Percentiles rank a stretch among this genome's conserved stretches.
Conservation (phyloP, 2,329 filamentous ascomycete genomes). For the Colletotrichum higginsianum region DNA sequence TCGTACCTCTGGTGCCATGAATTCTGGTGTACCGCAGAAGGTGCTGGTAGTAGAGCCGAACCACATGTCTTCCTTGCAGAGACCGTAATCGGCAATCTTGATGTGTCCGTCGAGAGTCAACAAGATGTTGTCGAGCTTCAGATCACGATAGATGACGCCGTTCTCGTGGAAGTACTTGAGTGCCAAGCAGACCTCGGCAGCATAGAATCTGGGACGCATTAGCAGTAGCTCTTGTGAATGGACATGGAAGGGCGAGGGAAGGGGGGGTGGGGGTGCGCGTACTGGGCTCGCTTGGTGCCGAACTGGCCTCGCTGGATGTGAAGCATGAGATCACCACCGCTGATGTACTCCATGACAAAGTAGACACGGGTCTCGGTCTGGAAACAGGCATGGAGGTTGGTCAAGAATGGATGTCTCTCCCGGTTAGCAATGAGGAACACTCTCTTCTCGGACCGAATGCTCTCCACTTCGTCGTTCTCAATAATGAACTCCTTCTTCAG, state of each 20-base stretch:
- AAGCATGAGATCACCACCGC: conserved; percentile 98
- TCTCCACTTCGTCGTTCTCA: conserved; percentile 99
- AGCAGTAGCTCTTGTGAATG: conserved; percentile 18
- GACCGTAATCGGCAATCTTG: conserved; percentile 98
- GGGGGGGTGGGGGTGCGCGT: conserved; percentile 57
- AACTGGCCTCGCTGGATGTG: conserved; percentile 98
- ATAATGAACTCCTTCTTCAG: conserved; percentile 99
- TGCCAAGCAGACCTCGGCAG: conserved; percentile 95
- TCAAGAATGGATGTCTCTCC: conserved; percentile 94
- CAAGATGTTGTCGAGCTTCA: conserved; percentile 94
- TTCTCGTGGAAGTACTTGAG: conserved; percentile 99
- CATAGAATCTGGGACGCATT: conserved; percentile 82
- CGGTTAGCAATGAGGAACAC: conserved; percentile 98
- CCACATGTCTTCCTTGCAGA: conserved; percentile 99
- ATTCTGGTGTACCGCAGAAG: conserved; percentile 99
- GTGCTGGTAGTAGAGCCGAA: conserved; percentile 97
- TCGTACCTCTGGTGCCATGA: conserved; percentile 96
- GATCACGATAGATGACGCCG: conserved; percentile 97
- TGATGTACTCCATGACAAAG: conserved; percentile 99
- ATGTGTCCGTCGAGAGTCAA: conserved; percentile 96
- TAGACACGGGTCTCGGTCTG: conserved; percentile 98
- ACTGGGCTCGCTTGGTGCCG: conserved; percentile 95
- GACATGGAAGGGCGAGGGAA: background rate
- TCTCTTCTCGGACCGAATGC: conserved; percentile 96
- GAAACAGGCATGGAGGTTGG: conserved; percentile 97